phyloP scores from a whole-genome alignment of 257 asterid genomes.

The Ilex asprella region DNA sequence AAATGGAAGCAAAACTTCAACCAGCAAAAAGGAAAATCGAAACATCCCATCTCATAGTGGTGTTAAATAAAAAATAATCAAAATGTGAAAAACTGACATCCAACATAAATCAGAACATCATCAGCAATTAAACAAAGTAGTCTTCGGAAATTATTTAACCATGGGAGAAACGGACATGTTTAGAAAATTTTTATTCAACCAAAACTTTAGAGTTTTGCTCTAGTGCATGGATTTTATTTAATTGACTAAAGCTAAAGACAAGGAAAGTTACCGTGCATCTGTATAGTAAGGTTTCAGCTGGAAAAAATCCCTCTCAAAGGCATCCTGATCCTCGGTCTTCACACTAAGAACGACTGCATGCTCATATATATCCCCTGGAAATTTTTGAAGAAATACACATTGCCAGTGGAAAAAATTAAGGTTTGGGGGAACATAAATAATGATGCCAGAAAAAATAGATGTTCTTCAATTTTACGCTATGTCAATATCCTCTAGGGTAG shows the following conservation, averaged over 20 bases:
- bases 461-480: not conserved
- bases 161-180: too few relatives aligned
- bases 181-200: too few relatives aligned
- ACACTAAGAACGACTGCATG: slow-evolving; percentile 86
- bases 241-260: not conserved
- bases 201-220: too few relatives aligned
- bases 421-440: not conserved
- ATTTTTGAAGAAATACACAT: slow-evolving; percentile 2
- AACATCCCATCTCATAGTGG: too few relatives aligned
- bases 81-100: not conserved
- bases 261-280: slow-evolving; percentile 64
- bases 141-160: too few relatives aligned
- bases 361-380: slow-evolving; percentile 85
- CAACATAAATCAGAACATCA: not conserved
- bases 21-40: too few relatives aligned
- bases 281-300: slow-evolving; percentile 94
- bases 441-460: not conserved
- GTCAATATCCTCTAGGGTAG: too few relatives aligned
- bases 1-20: not conserved
- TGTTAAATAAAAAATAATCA: too few relatives aligned
- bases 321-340: slow-evolving; percentile 83
- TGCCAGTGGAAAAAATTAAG: not conserved
- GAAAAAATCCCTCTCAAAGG: slow-evolving; percentile 91
- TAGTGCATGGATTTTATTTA: not conserved
- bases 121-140: not conserved